phyloP scores from a whole-genome alignment of 108 stramenopile genomes.

The Aurantiochytrium sp. region DNA sequence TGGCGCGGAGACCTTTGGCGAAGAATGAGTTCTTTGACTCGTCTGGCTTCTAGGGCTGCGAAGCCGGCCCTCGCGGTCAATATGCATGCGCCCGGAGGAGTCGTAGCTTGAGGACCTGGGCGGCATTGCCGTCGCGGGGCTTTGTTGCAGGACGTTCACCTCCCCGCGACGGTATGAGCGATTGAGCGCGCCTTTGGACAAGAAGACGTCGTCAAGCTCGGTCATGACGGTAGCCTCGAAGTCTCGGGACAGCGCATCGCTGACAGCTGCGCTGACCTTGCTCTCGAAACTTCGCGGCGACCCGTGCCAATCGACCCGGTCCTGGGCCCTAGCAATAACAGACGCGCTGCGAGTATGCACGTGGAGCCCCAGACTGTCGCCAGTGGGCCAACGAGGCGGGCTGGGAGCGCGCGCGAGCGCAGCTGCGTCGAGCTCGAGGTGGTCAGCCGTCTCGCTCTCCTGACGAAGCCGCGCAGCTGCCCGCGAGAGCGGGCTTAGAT shows the following conservation, averaged over 20 bases:
- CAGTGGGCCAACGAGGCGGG: too few relatives aligned
- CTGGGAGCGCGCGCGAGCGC: too few relatives aligned
- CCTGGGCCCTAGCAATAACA: neutral
- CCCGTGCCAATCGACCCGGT: neutral
- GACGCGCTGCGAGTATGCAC: neutral
- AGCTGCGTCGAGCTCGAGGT: too few relatives aligned
- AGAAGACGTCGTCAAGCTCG: neutral
- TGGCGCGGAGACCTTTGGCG: too few relatives aligned
- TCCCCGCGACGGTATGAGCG: neutral
- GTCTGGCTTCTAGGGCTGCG: too few relatives aligned
- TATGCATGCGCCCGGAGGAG: neutral
- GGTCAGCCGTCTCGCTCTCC: too few relatives aligned
- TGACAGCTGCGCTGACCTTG: neutral
- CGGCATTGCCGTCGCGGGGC: too few relatives aligned
- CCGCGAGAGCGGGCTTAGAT: too few relatives aligned
- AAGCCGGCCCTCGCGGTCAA: neutral
- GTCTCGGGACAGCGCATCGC: neutral
- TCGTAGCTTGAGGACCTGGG: too few relatives aligned
- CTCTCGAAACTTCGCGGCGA: neutral
- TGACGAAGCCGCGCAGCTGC: too few relatives aligned
- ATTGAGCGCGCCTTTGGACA: neutral
- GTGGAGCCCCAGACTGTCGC: too few relatives aligned
- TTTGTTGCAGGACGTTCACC: neutral
- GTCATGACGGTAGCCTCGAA: neutral
- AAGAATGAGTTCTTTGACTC: too few relatives aligned